Evolutionary conservation across 2,329 filamentous ascomycete species (phyloP), one percentile per base, ranked within the genome.

Genomic region (Gnomoniopsis smithogilvyi): DNA sequence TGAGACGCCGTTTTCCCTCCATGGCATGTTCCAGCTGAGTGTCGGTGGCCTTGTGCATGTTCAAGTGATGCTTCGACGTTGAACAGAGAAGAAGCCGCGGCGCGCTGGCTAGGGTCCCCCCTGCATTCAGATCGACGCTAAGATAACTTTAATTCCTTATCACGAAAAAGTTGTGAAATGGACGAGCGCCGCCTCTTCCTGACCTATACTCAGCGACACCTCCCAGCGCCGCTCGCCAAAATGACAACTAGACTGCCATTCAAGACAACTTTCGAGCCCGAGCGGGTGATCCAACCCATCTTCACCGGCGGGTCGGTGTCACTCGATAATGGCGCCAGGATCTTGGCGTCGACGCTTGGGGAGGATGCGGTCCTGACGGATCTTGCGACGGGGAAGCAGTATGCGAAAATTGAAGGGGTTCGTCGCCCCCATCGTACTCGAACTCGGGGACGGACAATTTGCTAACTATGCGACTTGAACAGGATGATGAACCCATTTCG

Each of bases 361-460:
- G 95, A 99, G 72, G 92, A 97, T 83, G 93, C 87, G 19, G 78
- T 98, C 56, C 79, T 99, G 66, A 95, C 94, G 24, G 87, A 97
- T 74, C 81, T 96, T 64, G 83, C 87, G 66, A 95, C 88, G 38
- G 93, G 94, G 43, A 86, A 85, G 67, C 90, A 95, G 72, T 80
- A 98, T 61, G 90, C 88, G 34, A 87, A 88, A 66, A 87, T 98
- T 67, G 94, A 98, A 78, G 94, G 94, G 64, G 91, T 95, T 79
- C 63, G 73, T 70, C 57, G 34, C 46, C 52, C 51, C 30, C 45
- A 54, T 60, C 47, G n/a, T 36, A 19, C 64, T 64, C 51, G 38
- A 38, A 45, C 21, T 15, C 2, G 22, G n/a, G n/a, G 19, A 21
- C 3, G n/a, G 7, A 12, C 2, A 36, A 8, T 10, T 17, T n/a